Conservation (phyloP, 2,329 filamentous ascomycete genomes). For the Hypoxylon sp. region DNA sequence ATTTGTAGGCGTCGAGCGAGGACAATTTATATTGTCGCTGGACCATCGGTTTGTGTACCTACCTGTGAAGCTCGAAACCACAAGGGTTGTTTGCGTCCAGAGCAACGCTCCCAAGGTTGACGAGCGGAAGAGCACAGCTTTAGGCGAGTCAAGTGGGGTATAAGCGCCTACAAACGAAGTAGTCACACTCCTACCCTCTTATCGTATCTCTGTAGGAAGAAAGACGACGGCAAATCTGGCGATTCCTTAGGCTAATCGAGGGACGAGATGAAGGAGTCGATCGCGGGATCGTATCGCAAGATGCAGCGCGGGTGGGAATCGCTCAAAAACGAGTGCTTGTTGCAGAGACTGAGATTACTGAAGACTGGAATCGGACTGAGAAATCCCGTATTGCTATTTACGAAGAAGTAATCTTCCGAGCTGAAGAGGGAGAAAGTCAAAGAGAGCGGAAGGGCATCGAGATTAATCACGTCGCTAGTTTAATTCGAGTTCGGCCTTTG, state of each 20-base stretch:
- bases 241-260: neutral
- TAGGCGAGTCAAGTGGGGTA: too few relatives aligned
- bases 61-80: neutral
- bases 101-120: too few relatives aligned
- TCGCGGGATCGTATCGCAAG: neutral
- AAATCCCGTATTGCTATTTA: neutral
- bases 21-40: neutral
- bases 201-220: too few relatives aligned
- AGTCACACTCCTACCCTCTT: too few relatives aligned
- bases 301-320: neutral
- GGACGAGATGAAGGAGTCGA: neutral
- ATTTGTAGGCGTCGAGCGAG: neutral
- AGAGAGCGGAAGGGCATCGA: slow-evolving; percentile 3
- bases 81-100: neutral
- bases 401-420: neutral
- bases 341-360: neutral
- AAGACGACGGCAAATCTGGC: neutral
- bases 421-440: neutral
- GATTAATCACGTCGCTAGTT: slow-evolving; percentile 13
- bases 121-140: too few relatives aligned
- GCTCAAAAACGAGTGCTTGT: neutral
- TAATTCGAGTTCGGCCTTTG: slow-evolving; percentile 12
- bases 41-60: neutral
- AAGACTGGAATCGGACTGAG: neutral
- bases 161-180: neutral